Evolutionary conservation across 495 filamentous ascomycete genomes (phyloP).

Genomic region (Aspergillus kassunensis): DNA sequence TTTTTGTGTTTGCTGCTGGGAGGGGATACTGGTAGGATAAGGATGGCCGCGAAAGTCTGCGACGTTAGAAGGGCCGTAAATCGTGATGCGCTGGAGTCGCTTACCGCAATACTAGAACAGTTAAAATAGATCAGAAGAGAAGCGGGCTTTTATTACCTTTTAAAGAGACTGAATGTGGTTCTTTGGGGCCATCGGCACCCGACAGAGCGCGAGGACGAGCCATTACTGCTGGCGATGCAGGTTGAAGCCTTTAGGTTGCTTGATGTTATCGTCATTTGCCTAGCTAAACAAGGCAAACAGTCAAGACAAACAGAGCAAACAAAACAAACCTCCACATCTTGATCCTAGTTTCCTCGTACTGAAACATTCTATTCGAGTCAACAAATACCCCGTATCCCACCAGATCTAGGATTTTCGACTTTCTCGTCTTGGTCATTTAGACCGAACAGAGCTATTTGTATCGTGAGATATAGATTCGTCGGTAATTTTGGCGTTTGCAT

Average conservation of each 20-base stretch:
- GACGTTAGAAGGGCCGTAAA: slow-evolving; percentile 19
- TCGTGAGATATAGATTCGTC: no score
- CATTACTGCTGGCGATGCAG: slow-evolving; percentile 22
- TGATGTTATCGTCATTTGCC: slow-evolving; percentile 4
- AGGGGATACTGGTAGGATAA: slow-evolving; percentile 55
- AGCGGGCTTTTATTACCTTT: slow-evolving; percentile 53
- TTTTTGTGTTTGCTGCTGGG: slow-evolving; percentile 44
- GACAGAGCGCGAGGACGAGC: slow-evolving; percentile 44
- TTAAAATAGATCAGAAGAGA: background rate
- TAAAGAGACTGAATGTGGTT: slow-evolving; percentile 79
- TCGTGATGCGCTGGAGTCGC: slow-evolving; percentile 7
- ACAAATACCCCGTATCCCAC: background rate
- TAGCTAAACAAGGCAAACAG: background rate
- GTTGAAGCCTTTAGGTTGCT: slow-evolving; percentile 12
- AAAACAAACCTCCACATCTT: slow-evolving; percentile 23
- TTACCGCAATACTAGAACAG: slow-evolving; percentile 48
- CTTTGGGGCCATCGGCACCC: slow-evolving; percentile 59
- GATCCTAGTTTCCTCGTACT: no score
- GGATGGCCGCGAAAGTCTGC: slow-evolving; percentile 54
- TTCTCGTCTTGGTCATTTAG: no score
- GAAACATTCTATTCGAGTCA: no score
- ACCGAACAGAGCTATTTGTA: no score
- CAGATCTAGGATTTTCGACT: no score
- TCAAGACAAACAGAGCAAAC: slow-evolving; percentile 24
- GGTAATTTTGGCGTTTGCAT: no score